Conservation (phyloP, 2,329 filamentous ascomycete species). For the Colletotrichum tofieldiae region DNA sequence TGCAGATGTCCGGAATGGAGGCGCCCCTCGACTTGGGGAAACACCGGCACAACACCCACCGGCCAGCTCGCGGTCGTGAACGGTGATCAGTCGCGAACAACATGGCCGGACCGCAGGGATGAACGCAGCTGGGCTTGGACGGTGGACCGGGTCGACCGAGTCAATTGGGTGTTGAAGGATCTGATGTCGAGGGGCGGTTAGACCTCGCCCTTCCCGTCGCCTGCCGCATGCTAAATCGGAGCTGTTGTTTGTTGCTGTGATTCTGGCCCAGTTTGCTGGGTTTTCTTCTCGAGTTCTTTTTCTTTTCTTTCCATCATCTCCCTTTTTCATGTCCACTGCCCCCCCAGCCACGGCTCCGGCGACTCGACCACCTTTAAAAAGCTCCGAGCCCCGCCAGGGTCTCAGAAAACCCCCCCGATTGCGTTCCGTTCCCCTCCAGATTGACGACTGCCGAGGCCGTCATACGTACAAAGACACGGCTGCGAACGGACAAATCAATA, state of each 20-base stretch:
- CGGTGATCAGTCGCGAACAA: not conserved
- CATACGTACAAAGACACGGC: not conserved
- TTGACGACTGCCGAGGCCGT: not conserved
- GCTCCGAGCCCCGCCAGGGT: constrained; percentile 3
- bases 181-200: constrained; percentile 27
- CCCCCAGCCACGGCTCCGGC: not conserved
- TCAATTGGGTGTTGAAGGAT: constrained; percentile 16
- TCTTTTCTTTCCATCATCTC: not conserved
- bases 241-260: constrained; percentile 2
- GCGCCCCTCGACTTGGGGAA: not conserved
- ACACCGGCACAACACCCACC: not conserved
- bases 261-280: not conserved
- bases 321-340: not conserved
- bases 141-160: constrained; percentile 1
- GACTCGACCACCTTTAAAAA: not conserved
- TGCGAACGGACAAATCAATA: constrained; percentile 8
- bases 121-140: constrained; percentile 1
- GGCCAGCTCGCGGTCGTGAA: not conserved
- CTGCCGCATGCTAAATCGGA: constrained; percentile 11
- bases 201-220: constrained; percentile 4
- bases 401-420: not conserved
- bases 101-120: constrained; percentile 18
- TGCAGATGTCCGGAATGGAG: not conserved
- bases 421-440: not conserved
- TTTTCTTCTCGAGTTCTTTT: too few species aligned